Conservation (phyloP, 2,329 filamentous ascomycete genomes). For the Paradendryphiella salina region DNA sequence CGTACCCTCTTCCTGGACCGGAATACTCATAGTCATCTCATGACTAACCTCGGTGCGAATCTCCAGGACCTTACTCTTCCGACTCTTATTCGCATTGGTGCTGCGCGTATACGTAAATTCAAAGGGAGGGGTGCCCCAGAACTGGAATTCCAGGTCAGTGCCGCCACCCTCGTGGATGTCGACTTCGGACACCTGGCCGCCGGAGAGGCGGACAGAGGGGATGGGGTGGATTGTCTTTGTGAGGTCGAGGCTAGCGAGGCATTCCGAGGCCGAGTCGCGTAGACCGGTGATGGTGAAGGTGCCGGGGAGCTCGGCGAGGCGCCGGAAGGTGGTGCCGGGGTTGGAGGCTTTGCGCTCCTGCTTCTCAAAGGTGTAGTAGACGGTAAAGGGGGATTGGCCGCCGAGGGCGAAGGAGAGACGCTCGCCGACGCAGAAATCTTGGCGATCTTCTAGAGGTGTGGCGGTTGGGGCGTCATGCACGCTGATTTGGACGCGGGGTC, state of each 20-base stretch:
- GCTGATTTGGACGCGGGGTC: slow-evolving; percentile 82
- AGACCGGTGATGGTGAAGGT: slow-evolving; percentile 85
- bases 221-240: slow-evolving; percentile 86
- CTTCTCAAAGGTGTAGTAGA: slow-evolving; percentile 87
- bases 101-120: slow-evolving; percentile 96
- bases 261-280: slow-evolving; percentile 85
- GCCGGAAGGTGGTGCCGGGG: slow-evolving; percentile 80
- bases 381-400: slow-evolving; percentile 87
- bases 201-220: slow-evolving; percentile 86
- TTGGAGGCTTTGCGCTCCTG: slow-evolving; percentile 77
- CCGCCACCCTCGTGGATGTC: slow-evolving; percentile 97
- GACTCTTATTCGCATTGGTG: slow-evolving; percentile 70
- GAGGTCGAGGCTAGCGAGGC: slow-evolving; percentile 76
- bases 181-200: slow-evolving; percentile 76
- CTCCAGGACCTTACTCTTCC: slow-evolving; percentile 74
- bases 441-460: slow-evolving; percentile 78
- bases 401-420: slow-evolving; percentile 89
- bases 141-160: slow-evolving; percentile 91
- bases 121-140: slow-evolving; percentile 93
- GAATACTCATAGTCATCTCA: slow-evolving; percentile 78
- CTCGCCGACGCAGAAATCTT: slow-evolving; percentile 94
- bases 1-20: slow-evolving; percentile 89
- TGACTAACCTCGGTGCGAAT: slow-evolving; percentile 85
- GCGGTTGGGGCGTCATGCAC: slow-evolving; percentile 93
- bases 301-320: slow-evolving; percentile 88